These are phyloP conservation scores for Amaranthus hypochondriacus DNA, from an alignment of 148 eudicot genomes.

Conservation along the genomic window DNA sequence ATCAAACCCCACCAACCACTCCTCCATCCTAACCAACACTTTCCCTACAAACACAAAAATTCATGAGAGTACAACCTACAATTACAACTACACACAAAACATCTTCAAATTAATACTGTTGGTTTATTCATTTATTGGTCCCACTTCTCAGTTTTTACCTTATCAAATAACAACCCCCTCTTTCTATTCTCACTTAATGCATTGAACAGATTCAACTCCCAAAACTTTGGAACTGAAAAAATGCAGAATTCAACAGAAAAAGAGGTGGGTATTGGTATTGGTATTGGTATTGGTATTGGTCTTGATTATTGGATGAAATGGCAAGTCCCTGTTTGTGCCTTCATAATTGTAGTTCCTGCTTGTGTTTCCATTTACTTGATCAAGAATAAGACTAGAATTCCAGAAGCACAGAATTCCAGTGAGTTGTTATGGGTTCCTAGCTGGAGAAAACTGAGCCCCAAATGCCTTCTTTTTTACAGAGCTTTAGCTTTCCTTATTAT, in stretches of 20 bases:
- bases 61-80: too few relatives aligned
- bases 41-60: too few relatives aligned
- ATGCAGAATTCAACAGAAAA: slow-evolving; percentile 16
- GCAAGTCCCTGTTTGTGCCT: slow-evolving; percentile 62
- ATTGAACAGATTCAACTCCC: neutral
- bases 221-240: neutral
- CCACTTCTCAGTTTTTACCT: too few relatives aligned
- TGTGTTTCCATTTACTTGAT: slow-evolving; percentile 27
- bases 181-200: neutral
- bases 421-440: slow-evolving; percentile 56
- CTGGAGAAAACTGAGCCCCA: slow-evolving; percentile 64
- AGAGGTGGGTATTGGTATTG: slow-evolving; percentile 16
- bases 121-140: too few relatives aligned
- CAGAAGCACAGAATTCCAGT: slow-evolving; percentile 6
- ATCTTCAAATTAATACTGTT: too few relatives aligned
- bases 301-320: slow-evolving; percentile 61
- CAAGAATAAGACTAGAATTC: slow-evolving; percentile 10
- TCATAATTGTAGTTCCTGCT: slow-evolving; percentile 51
- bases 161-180: neutral
- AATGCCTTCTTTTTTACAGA: slow-evolving; percentile 65
- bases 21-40: too few relatives aligned
- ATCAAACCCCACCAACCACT: too few relatives aligned
- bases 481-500: slow-evolving; percentile 48
- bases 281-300: slow-evolving; percentile 10
- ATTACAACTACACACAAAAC: too few relatives aligned